Evolutionary conservation across 768 basidiomycete species (phyloP).

Genomic region (Mycena albidolilacea): DNA sequence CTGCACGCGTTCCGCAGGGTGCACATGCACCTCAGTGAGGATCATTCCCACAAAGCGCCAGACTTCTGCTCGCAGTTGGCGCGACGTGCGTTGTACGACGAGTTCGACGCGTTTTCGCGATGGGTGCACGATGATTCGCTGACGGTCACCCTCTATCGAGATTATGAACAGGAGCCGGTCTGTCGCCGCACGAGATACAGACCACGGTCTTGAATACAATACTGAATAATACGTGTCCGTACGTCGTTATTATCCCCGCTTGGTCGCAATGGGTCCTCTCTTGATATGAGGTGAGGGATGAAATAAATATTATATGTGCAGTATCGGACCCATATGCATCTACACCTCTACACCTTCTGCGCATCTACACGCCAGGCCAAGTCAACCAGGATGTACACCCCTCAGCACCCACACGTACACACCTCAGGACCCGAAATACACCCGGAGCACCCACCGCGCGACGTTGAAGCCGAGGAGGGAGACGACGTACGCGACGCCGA

Average conservation of each 20-base stretch:
- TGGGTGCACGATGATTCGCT: slow-evolving; percentile 10
- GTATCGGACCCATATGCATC: neutral
- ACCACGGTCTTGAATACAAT: no score
- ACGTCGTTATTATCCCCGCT: no score
- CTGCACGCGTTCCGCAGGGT: slow-evolving; percentile 20
- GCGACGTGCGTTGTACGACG: neutral
- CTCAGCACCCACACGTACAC: neutral
- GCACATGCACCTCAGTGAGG: slow-evolving; percentile 2
- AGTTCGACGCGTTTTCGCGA: slow-evolving; percentile 17
- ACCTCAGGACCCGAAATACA: slow-evolving; percentile 74
- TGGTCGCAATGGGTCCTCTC: no score
- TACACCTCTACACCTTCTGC: no score
- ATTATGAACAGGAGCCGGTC: slow-evolving; percentile 2
- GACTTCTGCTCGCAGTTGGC: neutral
- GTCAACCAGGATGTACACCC: no score
- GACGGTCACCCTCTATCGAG: neutral
- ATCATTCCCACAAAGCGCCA: neutral
- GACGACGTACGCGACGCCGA: slow-evolving; percentile 88
- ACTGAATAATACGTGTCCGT: no score
- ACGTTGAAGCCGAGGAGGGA: slow-evolving; percentile 94
- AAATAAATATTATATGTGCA: slow-evolving; percentile 25
- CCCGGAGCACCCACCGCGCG: slow-evolving; percentile 82
- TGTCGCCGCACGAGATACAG: no score
- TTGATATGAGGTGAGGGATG: neutral
- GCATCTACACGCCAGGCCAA: no score